Base-by-base conservation (phyloP, 2,329 filamentous ascomycete species). In the Aspergillus tubingensis region DNA sequence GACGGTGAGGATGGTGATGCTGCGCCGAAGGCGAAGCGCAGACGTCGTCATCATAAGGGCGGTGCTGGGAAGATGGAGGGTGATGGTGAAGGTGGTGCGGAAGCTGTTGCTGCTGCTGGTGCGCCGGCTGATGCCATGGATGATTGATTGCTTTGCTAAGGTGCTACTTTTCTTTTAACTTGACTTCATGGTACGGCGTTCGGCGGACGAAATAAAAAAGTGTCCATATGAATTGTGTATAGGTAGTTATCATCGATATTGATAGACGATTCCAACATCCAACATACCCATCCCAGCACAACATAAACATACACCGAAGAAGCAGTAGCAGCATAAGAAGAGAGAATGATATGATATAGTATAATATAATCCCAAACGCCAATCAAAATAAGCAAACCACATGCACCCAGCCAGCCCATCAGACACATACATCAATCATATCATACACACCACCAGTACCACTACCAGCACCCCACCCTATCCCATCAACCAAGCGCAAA, bases 21-120 rank as follows among this genome's bases (percentile, higher is more conserved):
- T 47, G 65, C 64, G 6, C 61, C 67, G 6, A 77, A 76, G 64
- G 66, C 71, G 2, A 77, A 74, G 65, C 71, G 74, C 58, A 73
- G 72, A 63, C 67, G 73, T 51, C 72, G 73, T 36, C 72, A 74
- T 60, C 69, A 76, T 62, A 76, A 76, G 58, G 62, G 70, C 43
- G 62, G 64, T 38, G 64, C 66, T 36, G 32, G 32, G 57, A 63
- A 56, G 13, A 58, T 59, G 17, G 66, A 50, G 27, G 68, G 70
- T 36, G 60, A 59, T 44, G 66, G 59, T 47, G 63, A 54, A n/a
- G 65, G 53, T 13, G 44, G 11, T 36, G 32, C 32, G 15, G 60
- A 8, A 13, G 50, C 44, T 23, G 59, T 61, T 43, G 61, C 62
- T 54, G 60, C 59, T 52, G 60, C 39, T 57, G 52, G 58, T 13